Evolutionary conservation across 768 basidiomycete genomes (phyloP), one percentile per base, ranked within the genome.

Genomic region (Leccinum imitatum): DNA sequence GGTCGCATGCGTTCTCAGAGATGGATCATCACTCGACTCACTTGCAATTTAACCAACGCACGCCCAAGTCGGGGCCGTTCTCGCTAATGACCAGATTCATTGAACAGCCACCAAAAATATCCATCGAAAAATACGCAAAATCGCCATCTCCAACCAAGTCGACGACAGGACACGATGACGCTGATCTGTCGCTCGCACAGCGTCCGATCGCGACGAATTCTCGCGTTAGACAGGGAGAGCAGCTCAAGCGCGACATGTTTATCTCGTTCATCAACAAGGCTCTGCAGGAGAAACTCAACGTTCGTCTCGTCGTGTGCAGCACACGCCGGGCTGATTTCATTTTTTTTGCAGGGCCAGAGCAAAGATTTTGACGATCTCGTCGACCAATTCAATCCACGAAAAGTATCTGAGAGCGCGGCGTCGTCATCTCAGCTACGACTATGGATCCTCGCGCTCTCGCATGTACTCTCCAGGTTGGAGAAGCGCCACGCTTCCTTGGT

Each of bases 391-490:
- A 85, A 84, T 64, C 79, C 80, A 3, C 78, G 80, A 63, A 77
- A 80, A 19, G 65, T 80, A 0, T 33, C 60, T 23, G 60, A 66
- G 44, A 67, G 74, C 55, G 61, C 68, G 6, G 67, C 73, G 33
- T 71, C 81, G 37, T 67, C 79, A 54, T 67, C 79, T 55, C 85
- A 92, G 64, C 75, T 95, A 50, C 85, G 89, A 11, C 76, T 87
- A 6, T 95, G 91, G 90, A 82, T 99, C 31, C 80, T 87, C 31
- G 92, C 94, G 0, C 81, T 99, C 27, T 90, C 93, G 1, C 93
- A 98, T 68, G 91, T 94, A 60, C 93, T 98, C 57, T 95, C 94
- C 25, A 84, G 92, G 46, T 80, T 99, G 33, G 95, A 94, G 65
- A 86, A 86, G 53, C 79, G 82, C 9, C 95, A 98, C 70, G 78